These are phyloP conservation scores for Fusarium sp. DNA, from an alignment of 2,329 filamentous ascomycete species.

Conservation along the genomic window DNA sequence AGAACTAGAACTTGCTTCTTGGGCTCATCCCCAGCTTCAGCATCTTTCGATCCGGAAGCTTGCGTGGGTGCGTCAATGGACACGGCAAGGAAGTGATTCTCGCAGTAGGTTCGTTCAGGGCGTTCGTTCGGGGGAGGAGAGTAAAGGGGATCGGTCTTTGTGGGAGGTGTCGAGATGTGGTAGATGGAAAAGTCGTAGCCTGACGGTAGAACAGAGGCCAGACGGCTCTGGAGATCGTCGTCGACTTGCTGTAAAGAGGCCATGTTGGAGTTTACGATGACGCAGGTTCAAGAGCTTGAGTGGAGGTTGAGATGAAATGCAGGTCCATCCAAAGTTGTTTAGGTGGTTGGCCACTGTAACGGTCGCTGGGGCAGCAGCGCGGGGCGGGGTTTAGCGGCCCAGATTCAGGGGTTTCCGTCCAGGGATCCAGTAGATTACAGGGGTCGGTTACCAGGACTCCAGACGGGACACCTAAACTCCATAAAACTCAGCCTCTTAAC, in stretches of 20 bases:
- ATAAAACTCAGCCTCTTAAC: neutral
- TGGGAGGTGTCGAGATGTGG: constrained; percentile 89
- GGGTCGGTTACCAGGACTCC: constrained; percentile 10
- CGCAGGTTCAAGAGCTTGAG: neutral
- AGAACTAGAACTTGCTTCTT: constrained; percentile 75
- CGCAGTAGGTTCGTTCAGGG: constrained; percentile 84
- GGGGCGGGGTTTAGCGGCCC: constrained; percentile 5
- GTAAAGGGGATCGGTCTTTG: constrained; percentile 80
- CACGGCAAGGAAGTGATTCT: constrained; percentile 79
- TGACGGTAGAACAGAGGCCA: constrained; percentile 66
- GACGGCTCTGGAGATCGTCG: constrained; percentile 36
- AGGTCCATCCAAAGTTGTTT: constrained; percentile 17
- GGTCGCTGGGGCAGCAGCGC: constrained; percentile 33
- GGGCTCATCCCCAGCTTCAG: constrained; percentile 31
- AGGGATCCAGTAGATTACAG: neutral
- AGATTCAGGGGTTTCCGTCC: constrained; percentile 11
- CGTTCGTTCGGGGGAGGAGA: constrained; percentile 78
- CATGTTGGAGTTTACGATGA: constrained; percentile 24
- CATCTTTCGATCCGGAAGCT: constrained; percentile 32
- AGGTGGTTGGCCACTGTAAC: neutral
- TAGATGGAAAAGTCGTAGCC: constrained; percentile 75
- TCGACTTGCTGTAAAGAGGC: constrained; percentile 7
- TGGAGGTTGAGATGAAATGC: neutral
- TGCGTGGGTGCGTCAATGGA: constrained; percentile 55
- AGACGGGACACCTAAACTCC: too few relatives aligned